Evolutionary conservation across 1,284 basidiomycete species (phyloP), one percentile per base, ranked within the genome.

Genomic region (Malassezia arunalokei): DNA sequence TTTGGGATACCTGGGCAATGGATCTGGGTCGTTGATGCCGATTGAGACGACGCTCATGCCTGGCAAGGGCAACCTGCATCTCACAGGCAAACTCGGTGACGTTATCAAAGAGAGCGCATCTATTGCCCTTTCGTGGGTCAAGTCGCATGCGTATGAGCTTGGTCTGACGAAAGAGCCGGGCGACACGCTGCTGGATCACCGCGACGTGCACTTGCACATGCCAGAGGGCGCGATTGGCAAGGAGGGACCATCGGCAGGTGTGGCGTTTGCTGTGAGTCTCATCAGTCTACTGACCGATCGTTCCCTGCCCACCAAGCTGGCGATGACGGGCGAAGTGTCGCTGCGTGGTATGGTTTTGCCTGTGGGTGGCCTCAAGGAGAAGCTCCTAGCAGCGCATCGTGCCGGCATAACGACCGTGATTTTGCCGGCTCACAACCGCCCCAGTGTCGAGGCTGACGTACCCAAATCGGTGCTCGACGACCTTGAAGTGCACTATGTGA

Each of bases 51-150:
- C 67, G 28, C 56, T 70, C 47, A 66, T 71, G 66, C 67, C 71
- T 0, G 65, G 67, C 27, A 70, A 68, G 51, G 68, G 68, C 28
- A 60, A 62, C 7, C 77, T 96, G 3, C 88, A 91, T 66, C 77
- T 96, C 6, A 96, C 92, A 0, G 92, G 92, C 46, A 96, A 96
- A 77, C 83, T 98, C 2, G 92, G 92, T 46, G 92, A 98, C 67
- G 92, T 96, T 56, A 96, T 96, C 72, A 82, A 89, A 51, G 92
- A 96, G 76, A 87, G 85, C 54, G 90, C 92, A 0, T 87, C 92
- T 73, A 92, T 96, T 59, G 88, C 85, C 1, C 77, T 96, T 44
- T 86, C 84, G 63, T 96, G 87, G 86, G 84, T 94, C 53, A 94
- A 92, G 75, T 79, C 83, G 15, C 86, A 96, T 66, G 88, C 90